Base-by-base conservation (phyloP, 352 stramenopile species). In the Phytophthora capsici region DNA sequence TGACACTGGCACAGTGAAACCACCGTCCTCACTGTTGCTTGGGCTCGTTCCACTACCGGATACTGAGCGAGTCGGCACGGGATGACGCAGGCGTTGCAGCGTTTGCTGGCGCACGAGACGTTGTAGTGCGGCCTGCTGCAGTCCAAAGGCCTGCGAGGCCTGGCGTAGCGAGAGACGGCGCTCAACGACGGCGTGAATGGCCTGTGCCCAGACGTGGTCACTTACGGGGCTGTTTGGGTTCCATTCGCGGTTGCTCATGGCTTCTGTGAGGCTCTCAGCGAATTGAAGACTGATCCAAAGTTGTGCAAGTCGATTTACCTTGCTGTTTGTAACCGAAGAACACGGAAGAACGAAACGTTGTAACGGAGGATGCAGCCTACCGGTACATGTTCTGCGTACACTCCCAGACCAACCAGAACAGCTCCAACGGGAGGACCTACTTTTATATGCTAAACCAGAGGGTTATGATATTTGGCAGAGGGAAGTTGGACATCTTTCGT, bases 61-160 rank as follows among this genome's bases (percentile, higher is more conserved):
- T 37, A 36, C 10, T 10, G 48, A 47, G 13, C 41, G 37, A 2
- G 53, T 26, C 14, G 16, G 25, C 8, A 3, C 8, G 6, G 28
- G 14, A 30, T 57, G 56, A 13, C 55, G 65, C 23, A 63, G 6
- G 13, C 64, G 57, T 28, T 58, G 49, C 36, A 58, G 36, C 23
- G 71, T 63, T 34, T 71, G 57, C 17, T 72, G 66, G 32, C 79
- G 82, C 40, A 90, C 80, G 55, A 84, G 73, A 19, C 82, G 84
- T 36, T 90, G 75, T 20, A 90, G 78, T 44, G 78, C 84, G 69
- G 80, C 69, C 63, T 88, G 78, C 45, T 93, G 82, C 30, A 93
- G 66, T 22, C 80, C 84, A 51, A 82, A 90, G 61, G 80, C 64
- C 58, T 90, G 78, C 12, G 84, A 70, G 17, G 82, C 81, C 28